phyloP scores from a whole-genome alignment of 495 filamentous ascomycete species.

The Elaphomyces granulatus region DNA sequence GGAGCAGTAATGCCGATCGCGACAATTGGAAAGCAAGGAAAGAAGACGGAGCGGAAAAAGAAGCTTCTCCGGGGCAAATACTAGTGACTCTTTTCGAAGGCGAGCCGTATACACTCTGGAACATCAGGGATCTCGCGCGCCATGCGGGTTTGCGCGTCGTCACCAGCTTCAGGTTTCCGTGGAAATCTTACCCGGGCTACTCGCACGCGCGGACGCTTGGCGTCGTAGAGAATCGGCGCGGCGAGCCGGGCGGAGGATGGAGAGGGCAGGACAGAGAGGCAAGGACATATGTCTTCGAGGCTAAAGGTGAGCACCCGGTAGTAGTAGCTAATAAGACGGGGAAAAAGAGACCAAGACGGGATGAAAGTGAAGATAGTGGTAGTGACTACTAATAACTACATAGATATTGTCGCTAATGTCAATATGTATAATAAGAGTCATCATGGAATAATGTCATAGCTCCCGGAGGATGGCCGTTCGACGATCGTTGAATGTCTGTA shows the following conservation, averaged over 20 bases:
- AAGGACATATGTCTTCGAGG: slow-evolving; percentile 65
- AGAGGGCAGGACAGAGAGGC: slow-evolving; percentile 63
- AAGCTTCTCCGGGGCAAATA: slow-evolving; percentile 41
- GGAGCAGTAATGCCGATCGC: neutral
- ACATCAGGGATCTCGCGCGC: slow-evolving; percentile 70
- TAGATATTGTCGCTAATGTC: no score
- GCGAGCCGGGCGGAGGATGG: slow-evolving; percentile 48
- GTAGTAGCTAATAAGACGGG: no score
- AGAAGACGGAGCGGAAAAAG: slow-evolving; percentile 9
- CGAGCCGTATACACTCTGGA: slow-evolving; percentile 90
- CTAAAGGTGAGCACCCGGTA: slow-evolving; percentile 29
- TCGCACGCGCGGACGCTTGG: slow-evolving; percentile 79
- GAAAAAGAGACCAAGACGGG: no score
- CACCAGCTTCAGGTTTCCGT: slow-evolving; percentile 64
- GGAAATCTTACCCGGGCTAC: slow-evolving; percentile 67
- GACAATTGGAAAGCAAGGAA: neutral
- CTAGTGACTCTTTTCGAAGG: slow-evolving; percentile 83
- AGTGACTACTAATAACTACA: no score
- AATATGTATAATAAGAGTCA: no score
- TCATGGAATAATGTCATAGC: no score
- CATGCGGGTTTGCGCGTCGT: slow-evolving; percentile 63
- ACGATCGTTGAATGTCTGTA: no score
- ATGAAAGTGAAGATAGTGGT: no score
- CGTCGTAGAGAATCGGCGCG: slow-evolving; percentile 44
- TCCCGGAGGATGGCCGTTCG: no score